Evolutionary conservation across 2,329 filamentous ascomycete genomes (phyloP).

Genomic region (Colletotrichum caudatum): DNA sequence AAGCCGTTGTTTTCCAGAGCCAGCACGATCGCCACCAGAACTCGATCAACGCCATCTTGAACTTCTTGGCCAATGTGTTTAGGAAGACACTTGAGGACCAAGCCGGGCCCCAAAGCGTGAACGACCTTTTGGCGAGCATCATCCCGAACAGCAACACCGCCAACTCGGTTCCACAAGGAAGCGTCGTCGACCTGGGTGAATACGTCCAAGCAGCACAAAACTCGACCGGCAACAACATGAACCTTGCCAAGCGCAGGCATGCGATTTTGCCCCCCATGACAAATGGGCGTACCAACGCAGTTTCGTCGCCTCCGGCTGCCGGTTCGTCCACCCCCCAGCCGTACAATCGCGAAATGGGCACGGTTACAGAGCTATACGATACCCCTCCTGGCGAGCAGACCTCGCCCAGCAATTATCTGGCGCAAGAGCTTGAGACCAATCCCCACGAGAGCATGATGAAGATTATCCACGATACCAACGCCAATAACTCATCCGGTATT

Average conservation of each 20-base stretch:
- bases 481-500: constrained; percentile 60
- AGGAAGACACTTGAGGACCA: constrained; percentile 92
- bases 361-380: constrained; percentile 72
- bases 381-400: constrained; percentile 58
- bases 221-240: constrained; percentile 52
- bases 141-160: constrained; percentile 69
- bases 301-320: constrained; percentile 45
- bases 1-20: constrained; percentile 89
- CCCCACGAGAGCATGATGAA: constrained; percentile 74
- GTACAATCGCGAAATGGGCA: constrained; percentile 61
- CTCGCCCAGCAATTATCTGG: constrained; percentile 61
- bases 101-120: constrained; percentile 78
- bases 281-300: constrained; percentile 48
- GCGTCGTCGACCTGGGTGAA: constrained; percentile 72
- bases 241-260: constrained; percentile 63
- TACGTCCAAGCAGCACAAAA: constrained; percentile 63
- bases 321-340: constrained; percentile 48
- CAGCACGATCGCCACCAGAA: constrained; percentile 97
- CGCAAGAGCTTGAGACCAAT: constrained; percentile 68
- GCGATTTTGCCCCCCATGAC: constrained; percentile 68
- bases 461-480: constrained; percentile 74
- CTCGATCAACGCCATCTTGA: constrained; percentile 98
- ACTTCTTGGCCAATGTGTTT: constrained; percentile 96
- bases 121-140: constrained; percentile 84
- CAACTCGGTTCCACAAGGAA: constrained; percentile 62